phyloP scores from a whole-genome alignment of 805 yeast species.

The Starmerella vaccinii region DNA sequence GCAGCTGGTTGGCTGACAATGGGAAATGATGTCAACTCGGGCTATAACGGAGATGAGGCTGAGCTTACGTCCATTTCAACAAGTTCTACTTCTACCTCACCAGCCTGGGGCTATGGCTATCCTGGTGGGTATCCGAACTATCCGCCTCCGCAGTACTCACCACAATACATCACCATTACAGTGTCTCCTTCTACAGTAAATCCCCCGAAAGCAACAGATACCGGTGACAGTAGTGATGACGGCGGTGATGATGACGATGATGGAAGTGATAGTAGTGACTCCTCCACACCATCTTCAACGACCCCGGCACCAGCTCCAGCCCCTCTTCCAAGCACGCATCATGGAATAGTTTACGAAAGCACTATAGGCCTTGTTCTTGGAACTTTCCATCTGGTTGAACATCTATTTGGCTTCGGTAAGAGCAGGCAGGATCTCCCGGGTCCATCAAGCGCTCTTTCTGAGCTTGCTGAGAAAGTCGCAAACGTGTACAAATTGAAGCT shows the following conservation, averaged over 20 bases:
- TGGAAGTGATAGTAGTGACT: too few relatives aligned
- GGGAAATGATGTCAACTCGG: conserved; percentile 15
- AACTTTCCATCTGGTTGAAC: conserved; percentile 8
- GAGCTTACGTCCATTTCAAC: not conserved
- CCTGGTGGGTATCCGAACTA: not conserved
- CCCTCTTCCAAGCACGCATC: conserved; percentile 4
- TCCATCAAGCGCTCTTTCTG: conserved; percentile 21
- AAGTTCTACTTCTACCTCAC: not conserved
- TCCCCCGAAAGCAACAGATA: not conserved
- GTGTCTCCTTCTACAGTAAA: conserved; percentile 1
- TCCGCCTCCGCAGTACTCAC: conserved; percentile 4
- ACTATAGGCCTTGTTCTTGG: conserved; percentile 11
- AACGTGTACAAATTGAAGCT: not conserved
- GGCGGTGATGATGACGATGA: conserved; percentile 3
- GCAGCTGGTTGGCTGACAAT: conserved; percentile 19
- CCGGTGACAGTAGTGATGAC: not conserved
- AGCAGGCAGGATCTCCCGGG: not conserved
- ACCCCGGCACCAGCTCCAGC: conserved; percentile 4
- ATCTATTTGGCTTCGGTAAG: conserved; percentile 7
- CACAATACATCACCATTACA: conserved; percentile 9
- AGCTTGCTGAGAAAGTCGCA: conserved; percentile 10
- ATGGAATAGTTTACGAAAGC: conserved; percentile 12
- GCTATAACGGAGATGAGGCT: conserved; percentile 9
- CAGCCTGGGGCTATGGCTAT: not conserved
- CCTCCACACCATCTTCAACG: not conserved